Evolutionary conservation across 2,329 filamentous ascomycete species (phyloP).

Genomic region (Fusarium setosum): DNA sequence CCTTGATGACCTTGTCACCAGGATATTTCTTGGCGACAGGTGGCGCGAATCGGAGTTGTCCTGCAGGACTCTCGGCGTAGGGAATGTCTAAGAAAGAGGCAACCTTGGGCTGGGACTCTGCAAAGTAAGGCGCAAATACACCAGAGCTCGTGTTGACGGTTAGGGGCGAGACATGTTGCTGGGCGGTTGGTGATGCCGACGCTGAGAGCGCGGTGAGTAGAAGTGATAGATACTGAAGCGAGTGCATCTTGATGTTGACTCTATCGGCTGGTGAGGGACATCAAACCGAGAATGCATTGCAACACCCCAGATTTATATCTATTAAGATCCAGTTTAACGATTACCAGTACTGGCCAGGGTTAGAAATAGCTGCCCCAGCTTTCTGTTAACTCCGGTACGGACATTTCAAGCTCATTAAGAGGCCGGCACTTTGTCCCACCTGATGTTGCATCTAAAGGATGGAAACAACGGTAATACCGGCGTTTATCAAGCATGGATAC

Average conservation of each 20-base stretch:
- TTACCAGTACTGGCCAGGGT: too few relatives aligned
- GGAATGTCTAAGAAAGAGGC: conserved; percentile 33
- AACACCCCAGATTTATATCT: too few relatives aligned
- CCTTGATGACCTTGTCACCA: not conserved
- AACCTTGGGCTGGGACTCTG: not conserved
- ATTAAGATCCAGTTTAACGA: not conserved
- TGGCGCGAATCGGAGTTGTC: conserved; percentile 20
- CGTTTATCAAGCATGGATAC: not conserved
- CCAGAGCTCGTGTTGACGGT: conserved; percentile 31
- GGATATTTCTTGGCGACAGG: not conserved
- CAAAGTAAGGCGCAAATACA: conserved; percentile 17
- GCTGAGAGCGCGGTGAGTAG: not conserved
- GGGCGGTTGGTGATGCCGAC: fast-evolving
- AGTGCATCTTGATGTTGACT: conserved; percentile 1
- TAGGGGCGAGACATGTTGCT: not conserved
- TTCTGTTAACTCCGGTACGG: conserved; percentile 17
- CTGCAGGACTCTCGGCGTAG: conserved; percentile 21
- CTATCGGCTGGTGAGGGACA: too few relatives aligned
- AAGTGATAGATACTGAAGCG: not conserved
- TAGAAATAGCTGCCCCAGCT: not conserved
- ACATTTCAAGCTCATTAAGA: not conserved
- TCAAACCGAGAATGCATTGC: too few relatives aligned
- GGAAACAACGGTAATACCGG: not conserved
- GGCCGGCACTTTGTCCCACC: too few relatives aligned
- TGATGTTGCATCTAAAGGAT: not conserved